Base-by-base conservation (phyloP, 805 yeast species). In the Groenewaldozyma salmanticensis region DNA sequence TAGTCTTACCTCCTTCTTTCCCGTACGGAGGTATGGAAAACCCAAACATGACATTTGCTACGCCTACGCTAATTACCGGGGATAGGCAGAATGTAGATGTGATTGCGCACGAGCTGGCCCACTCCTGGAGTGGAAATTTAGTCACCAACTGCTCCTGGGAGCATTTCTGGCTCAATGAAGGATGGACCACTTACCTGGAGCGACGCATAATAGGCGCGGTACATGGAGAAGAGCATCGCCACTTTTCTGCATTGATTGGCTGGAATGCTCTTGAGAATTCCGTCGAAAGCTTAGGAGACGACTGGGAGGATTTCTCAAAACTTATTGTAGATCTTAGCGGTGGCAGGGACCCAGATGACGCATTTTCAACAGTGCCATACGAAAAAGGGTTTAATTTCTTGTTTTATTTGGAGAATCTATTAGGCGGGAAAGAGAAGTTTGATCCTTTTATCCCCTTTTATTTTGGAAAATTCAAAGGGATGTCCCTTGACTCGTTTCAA, bases 21-120 rank as follows among this genome's bases (percentile, higher is more conserved):
- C 94, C 95, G 2, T 87, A 83, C 54, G 95, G 95, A 47, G 96
- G 96, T 41, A 87, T 87, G 95, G 95, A 87, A 64, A 84, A 85
- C 55, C 94, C 95, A 45, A 85, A 86, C 55, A 77, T 85, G 60
- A 85, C 95, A 1, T 85, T 85, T 62, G 88, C 87, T 5, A 85
- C 95, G 0, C 95, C 95, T 36, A 86, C 96, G 1, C 67, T 87
- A 46, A 74, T 87, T 33, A 74, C 88, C 13, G 87, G 88, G 31
- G 95, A 86, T 61, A 71, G 88, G 43, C 79, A 84, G 43, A 84
- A 86, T 49, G 86, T 86, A 16, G 87, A 82, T 52, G 96, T 87
- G 21, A 77, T 87, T 57, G 95, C 95, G 1, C 96, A 87, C 61
- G 96, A 87, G 61, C 70, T 87, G 50, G 88, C 95, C 1, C 96